Percentiles rank a stretch among this genome's conserved stretches.
phyloP scores from a whole-genome alignment of 192 early-diverging fungal species.

The Obelidium mucronatum region DNA sequence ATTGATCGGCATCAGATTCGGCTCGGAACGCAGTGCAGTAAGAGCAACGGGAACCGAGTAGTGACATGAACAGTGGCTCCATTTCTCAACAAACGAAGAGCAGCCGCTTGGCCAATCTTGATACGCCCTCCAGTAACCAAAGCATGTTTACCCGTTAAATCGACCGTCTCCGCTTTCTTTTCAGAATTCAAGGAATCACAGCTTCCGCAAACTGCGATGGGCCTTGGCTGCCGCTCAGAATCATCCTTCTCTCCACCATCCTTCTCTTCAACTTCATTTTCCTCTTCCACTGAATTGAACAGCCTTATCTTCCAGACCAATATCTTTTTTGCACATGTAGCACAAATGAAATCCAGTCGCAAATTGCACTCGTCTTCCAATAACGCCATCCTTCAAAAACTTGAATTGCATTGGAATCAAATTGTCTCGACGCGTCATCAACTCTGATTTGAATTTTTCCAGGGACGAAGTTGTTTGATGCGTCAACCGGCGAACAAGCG shows the following conservation, averaged over 20 bases:
- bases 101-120: slow-evolving; percentile 40
- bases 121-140: slow-evolving; percentile 38
- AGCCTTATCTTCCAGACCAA: neutral
- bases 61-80: slow-evolving; percentile 43
- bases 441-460: neutral
- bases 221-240: neutral
- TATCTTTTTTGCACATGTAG: slow-evolving; percentile 36
- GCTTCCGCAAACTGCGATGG: slow-evolving; percentile 32
- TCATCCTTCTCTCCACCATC: neutral
- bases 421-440: neutral
- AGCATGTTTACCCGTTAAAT: slow-evolving; percentile 33
- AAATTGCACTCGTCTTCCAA: slow-evolving; percentile 28
- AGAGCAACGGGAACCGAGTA: slow-evolving; percentile 40
- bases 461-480: neutral
- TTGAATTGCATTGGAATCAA: slow-evolving; percentile 32
- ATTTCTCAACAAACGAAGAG: slow-evolving; percentile 31
- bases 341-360: slow-evolving; percentile 33
- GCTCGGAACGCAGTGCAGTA: neutral
- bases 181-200: slow-evolving; percentile 29
- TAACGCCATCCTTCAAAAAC: slow-evolving; percentile 27
- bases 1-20: slow-evolving; percentile 1
- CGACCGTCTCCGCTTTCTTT: slow-evolving; percentile 26
- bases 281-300: neutral
- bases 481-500: neutral
- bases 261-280: neutral